Conservation (phyloP, 495 filamentous ascomycete species). For the Lentithecium fluviatile region DNA sequence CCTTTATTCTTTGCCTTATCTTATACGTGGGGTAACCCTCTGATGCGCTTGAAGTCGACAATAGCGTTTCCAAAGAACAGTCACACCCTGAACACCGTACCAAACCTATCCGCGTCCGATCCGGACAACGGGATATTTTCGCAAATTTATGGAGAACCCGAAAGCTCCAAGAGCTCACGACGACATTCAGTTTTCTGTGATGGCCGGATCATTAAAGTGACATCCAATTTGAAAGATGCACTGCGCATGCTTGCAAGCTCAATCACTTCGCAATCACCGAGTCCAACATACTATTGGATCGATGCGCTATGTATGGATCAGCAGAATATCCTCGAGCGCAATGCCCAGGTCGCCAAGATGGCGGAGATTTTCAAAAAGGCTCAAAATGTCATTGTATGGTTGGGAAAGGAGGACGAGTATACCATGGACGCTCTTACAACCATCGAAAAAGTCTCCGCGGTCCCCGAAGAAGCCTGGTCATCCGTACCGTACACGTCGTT, state of each 20-base stretch:
- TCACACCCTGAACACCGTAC: background rate
- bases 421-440: constrained; percentile 17
- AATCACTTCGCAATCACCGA: background rate
- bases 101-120: background rate
- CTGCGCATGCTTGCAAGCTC: constrained; percentile 20
- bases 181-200: constrained; percentile 26
- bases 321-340: constrained; percentile 24
- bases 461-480: constrained; percentile 18
- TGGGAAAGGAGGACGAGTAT: constrained; percentile 33
- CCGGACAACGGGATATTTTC: background rate
- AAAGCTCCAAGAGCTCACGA: background rate
- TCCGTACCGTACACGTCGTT: constrained; percentile 24
- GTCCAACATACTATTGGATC: constrained; percentile 25
- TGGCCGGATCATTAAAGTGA: constrained; percentile 20
- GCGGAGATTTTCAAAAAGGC: constrained; percentile 30
- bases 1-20: constrained; percentile 17
- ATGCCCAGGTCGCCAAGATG: constrained; percentile 30
- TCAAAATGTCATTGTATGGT: constrained; percentile 28
- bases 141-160: background rate
- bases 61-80: background rate
- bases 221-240: constrained; percentile 29
- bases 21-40: constrained; percentile 28
- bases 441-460: constrained; percentile 9
- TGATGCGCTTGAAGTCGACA: constrained; percentile 1
- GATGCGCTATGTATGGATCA: constrained; percentile 34